Conservation (phyloP, 1,139 yeast species). For the Hanseniaspora uvarum region DNA sequence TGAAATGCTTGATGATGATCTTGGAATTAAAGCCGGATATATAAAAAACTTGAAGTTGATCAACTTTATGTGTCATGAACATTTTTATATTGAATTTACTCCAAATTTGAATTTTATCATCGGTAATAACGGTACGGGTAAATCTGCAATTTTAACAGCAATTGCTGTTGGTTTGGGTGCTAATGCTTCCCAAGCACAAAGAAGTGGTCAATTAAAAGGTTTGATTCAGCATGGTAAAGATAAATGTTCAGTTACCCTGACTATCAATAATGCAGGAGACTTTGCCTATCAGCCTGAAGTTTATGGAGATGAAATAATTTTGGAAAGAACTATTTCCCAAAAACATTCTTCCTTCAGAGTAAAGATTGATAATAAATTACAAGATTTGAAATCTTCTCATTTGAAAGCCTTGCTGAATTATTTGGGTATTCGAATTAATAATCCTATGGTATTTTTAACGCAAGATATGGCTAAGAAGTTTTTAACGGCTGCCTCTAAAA, state of each 20-base stretch:
- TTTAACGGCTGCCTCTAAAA: conserved; percentile 61
- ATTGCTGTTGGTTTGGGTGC: conserved; percentile 90
- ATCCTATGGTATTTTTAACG: conserved; percentile 85
- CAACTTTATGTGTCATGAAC: conserved; percentile 79
- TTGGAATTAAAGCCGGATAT: conserved; percentile 27
- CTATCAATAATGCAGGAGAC: conserved; percentile 42
- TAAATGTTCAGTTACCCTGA: conserved; percentile 34
- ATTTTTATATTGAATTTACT: conserved; percentile 65
- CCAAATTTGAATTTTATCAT: conserved; percentile 82
- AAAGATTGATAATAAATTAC: conserved; percentile 36
- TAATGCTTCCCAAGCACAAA: conserved; percentile 76
- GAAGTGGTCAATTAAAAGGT: conserved; percentile 63
- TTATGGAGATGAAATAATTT: conserved; percentile 57
- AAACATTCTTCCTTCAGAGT: conserved; percentile 48
- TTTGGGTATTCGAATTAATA: conserved; percentile 72
- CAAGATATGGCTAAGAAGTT: conserved; percentile 93
- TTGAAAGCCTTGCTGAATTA: conserved; percentile 58
- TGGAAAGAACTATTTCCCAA: conserved; percentile 59
- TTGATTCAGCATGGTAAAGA: conserved; percentile 70
- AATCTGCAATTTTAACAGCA: conserved; percentile 85
- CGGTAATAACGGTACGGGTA: conserved; percentile 94
- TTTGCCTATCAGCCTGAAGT: conserved; percentile 54
- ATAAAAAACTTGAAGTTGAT: conserved; percentile 48
- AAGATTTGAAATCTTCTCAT: conserved; percentile 53
- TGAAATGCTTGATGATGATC: not conserved